Evolutionary conservation across 768 basidiomycete species (phyloP), one percentile per base, ranked within the genome.

Genomic region (Collybia mongolica): DNA sequence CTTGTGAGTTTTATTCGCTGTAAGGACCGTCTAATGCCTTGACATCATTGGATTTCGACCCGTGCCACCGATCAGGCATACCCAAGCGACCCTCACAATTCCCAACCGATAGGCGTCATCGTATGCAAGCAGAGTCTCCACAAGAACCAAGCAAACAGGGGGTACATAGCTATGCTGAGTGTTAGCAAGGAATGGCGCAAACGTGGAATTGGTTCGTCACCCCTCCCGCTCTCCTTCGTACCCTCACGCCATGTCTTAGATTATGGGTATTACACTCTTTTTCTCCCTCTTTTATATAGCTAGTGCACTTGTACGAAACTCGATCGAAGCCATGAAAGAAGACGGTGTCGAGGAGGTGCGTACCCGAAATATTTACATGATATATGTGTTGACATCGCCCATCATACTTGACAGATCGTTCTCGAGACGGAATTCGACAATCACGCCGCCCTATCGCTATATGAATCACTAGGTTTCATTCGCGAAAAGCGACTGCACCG

Each of bases 351-450:
- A 93, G 54, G 94, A 98, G 84, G 95, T 90, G 43, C 22, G 82
- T 72, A 48, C 46, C n/a, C 46, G 40, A 35, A 18, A 41, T 37
- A 23, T 19, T 14, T 38, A 23, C 11, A 35, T 44, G 41, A 48
- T 11, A 28, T 39, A 47, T 18, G 19, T 20, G 29, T 48, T 52
- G 39, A 48, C 23, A 35, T 17, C 44, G 43, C 11, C 12, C 14
- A 14, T 40, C 7, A 3, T 47, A 40, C 20, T n/a, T 24, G 17
- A 19, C 56, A 98, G 92, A 83, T 98, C 60, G 85, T 93, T 11
- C 85, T 98, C 51, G 97, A 98, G 72, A 98, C 97, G 3, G 97
- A 99, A 69, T 89, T 79, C 64, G 96, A 98, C 70, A 98, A 98
- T 67, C 69, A 74, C 39, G 83, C 93, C 6, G 94, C 95, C 0